Base-by-base conservation (phyloP, 179 eudicot genomes). In the Drosera spatulata region DNA sequence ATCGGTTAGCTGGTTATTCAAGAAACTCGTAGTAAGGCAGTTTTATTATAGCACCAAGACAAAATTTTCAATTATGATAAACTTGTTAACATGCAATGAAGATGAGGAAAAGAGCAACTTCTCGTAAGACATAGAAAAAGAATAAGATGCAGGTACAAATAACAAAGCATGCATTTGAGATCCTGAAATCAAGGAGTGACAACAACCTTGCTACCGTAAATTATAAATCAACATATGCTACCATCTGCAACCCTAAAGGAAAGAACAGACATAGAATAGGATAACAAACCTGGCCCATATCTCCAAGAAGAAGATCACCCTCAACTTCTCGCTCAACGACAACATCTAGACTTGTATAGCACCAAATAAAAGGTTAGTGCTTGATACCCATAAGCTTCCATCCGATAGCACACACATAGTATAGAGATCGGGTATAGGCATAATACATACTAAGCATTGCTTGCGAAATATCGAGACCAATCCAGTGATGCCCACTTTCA, bases 271-370 rank as follows among this genome's bases (percentile, higher is more conserved):
- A 50, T 11, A 42, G 41, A 3, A 50, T 39, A 42, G 6, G 53
- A 13, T 40, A 37, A 48, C 12, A 22, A 81, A 89, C 99, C 97
- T 93, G 93, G 50, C 99, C 96, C 99, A 93, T 93, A 71, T 93
- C 99, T 58, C 77, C 90, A 69, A 82, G 83, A 53, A 93, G 60
- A 72, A 93, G 88, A 66, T 86, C 99, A 70, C 97, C 97, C 53
- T 89, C 94, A 59, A 66, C 84, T 74, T 89, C 99, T 44, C 99
- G 85, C 79, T 88, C 98, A 73, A 84, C 49, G 7, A 95, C 96
- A 61, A 91, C 68, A 73, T 81, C 96, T 91, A 75, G 46, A 64
- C 61, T 55, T 61, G 49, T 8, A 46, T 57, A 9, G 11, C 39
- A 50, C 8, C 33, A 22, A 22, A 22, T 22, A 22, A 22, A 22